These are phyloP conservation scores for Metarhizium album DNA, from an alignment of 2,329 filamentous ascomycete genomes.

Conservation along the genomic window DNA sequence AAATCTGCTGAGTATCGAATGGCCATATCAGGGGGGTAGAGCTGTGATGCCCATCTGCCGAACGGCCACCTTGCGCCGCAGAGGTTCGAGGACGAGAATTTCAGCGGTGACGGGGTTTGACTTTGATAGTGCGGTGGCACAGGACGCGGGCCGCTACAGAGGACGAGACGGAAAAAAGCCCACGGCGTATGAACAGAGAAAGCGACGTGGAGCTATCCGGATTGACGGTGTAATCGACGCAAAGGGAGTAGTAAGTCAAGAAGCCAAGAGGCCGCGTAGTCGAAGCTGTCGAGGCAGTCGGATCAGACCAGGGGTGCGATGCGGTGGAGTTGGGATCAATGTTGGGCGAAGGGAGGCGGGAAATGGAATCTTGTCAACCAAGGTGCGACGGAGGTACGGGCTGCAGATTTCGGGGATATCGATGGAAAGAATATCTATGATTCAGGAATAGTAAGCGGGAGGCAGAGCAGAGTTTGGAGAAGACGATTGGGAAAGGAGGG, in stretches of 20 bases:
- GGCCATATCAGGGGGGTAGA: constrained; percentile 32
- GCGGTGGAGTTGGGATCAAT: constrained; percentile 1
- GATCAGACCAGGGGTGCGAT: constrained; percentile 4
- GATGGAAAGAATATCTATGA: background rate
- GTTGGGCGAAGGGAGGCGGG: constrained; percentile 1
- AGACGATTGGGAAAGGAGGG: background rate
- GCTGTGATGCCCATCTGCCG: constrained; percentile 28
- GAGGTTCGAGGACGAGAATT: background rate
- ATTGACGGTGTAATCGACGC: background rate
- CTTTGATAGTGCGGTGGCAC: background rate
- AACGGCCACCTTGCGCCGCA: constrained; percentile 13
- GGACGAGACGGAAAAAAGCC: background rate
- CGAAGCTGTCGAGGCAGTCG: constrained; percentile 1
- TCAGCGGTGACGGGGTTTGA: background rate
- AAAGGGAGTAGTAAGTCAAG: background rate
- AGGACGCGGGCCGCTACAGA: background rate
- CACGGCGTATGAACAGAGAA: background rate
- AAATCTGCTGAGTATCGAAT: constrained; percentile 66
- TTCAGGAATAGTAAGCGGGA: background rate
- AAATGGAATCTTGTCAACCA: background rate
- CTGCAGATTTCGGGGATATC: background rate
- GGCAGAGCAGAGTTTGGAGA: background rate
- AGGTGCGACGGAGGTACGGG: background rate
- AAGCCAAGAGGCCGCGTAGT: background rate
- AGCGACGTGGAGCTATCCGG: background rate